These are phyloP conservation scores for Deinandra increscens DNA, from an alignment of 129 eudicot genomes.

Conservation along the genomic window DNA sequence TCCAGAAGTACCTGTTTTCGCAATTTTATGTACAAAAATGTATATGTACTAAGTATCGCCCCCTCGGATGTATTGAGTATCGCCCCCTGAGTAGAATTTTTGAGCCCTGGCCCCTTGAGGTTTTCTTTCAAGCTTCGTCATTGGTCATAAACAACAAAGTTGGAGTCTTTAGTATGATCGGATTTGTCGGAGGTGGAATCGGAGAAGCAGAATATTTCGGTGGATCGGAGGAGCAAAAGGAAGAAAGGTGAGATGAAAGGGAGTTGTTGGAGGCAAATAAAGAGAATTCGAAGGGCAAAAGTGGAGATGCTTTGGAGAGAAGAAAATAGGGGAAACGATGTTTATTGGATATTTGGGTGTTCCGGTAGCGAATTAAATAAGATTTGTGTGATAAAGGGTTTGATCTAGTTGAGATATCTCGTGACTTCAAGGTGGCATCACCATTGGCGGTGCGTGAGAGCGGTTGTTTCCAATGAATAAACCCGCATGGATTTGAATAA, in stretches of 20 bases:
- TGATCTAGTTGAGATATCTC: constrained; percentile 23
- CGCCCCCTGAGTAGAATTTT: too few species aligned
- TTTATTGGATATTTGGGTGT: constrained; percentile 53
- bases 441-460: too few species aligned
- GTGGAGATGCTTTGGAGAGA: constrained; percentile 81
- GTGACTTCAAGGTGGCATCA: neutral
- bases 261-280: constrained; percentile 42
- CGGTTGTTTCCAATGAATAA: too few species aligned
- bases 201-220: constrained; percentile 54
- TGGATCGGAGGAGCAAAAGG: constrained; percentile 76
- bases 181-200: constrained; percentile 11
- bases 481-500: too few species aligned
- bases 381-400: constrained; percentile 78
- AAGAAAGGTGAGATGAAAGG: constrained; percentile 53
- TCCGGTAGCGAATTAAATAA: constrained; percentile 72
- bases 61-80: too few species aligned
- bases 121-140: too few species aligned
- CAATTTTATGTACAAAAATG: too few species aligned
- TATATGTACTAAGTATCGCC: too few species aligned
- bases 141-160: constrained; percentile 49
- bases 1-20: too few species aligned
- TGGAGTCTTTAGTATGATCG: constrained; percentile 24
- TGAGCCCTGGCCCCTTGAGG: too few species aligned
- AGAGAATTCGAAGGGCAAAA: constrained; percentile 46
- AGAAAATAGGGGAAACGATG: constrained; percentile 58